A percentile compares a stretch with the other conserved stretches of the same genome.
Conservation (phyloP, 1,139 yeast genomes). For the Debaryomyces subglobosus region DNA sequence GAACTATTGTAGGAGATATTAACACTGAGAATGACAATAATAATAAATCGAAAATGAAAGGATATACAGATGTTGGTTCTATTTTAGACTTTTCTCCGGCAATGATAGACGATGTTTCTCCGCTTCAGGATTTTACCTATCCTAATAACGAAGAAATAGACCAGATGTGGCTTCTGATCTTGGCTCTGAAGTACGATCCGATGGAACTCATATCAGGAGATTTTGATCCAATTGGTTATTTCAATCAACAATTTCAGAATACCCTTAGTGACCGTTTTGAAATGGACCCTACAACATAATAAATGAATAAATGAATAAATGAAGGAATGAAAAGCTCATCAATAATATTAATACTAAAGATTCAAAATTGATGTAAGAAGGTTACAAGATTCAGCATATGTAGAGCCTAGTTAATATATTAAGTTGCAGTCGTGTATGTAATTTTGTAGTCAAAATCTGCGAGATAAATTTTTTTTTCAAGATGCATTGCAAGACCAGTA, state of each 20-base stretch:
- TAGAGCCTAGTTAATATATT: neutral
- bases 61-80: conserved; percentile 8
- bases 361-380: neutral
- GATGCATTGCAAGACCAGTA: neutral
- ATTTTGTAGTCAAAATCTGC: neutral
- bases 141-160: conserved; percentile 28
- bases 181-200: conserved; percentile 27
- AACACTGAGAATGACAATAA: neutral
- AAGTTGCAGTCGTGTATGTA: neutral
- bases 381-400: no score
- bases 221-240: neutral
- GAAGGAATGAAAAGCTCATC: no score
- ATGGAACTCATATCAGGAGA: conserved; percentile 2
- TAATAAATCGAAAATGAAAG: neutral
- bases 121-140: conserved; percentile 2
- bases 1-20: neutral
- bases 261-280: neutral
- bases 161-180: conserved; percentile 33
- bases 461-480: conserved; percentile 3
- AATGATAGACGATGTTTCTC: neutral
- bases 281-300: neutral
- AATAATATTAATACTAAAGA: no score
- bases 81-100: conserved; percentile 10
- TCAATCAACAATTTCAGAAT: neutral
- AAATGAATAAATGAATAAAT: neutral